Evolutionary conservation across 257 asterid genomes (phyloP).

Genomic region (Solanum sejunctum): DNA sequence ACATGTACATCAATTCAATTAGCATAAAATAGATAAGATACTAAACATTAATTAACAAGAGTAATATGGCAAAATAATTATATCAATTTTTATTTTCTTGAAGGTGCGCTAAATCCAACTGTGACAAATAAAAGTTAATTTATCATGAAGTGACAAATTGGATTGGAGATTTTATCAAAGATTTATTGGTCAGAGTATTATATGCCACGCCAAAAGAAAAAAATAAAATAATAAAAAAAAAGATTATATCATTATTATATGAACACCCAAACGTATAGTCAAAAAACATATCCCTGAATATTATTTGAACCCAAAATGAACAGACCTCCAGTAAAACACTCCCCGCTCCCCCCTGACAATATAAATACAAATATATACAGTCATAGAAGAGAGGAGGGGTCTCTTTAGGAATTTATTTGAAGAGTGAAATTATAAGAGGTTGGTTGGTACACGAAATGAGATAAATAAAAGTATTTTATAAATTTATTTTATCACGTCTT

Average conservation of each 20-base stretch:
- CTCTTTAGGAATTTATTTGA: neutral
- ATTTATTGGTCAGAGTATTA: conserved; percentile 3
- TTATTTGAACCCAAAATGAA: neutral
- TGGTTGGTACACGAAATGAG: neutral
- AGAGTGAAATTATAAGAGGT: too few species aligned
- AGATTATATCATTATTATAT: conserved; percentile 28
- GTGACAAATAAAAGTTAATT: neutral
- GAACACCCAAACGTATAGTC: conserved; percentile 1
- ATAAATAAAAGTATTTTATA: too few species aligned
- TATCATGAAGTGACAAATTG: conserved; percentile 3
- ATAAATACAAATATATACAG: conserved; percentile 53
- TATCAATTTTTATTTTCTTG: too few species aligned
- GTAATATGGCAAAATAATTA: too few species aligned
- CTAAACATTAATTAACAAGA: too few species aligned
- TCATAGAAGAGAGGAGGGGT: conserved; percentile 4
- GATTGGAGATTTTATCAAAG: neutral
- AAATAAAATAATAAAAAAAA: neutral
- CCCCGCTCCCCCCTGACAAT: conserved; percentile 15
- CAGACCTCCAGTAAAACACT: neutral
- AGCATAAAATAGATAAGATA: too few species aligned
- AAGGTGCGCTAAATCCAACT: too few species aligned
- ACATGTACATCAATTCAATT: too few species aligned
- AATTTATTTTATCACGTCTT: neutral
- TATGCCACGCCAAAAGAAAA: conserved; percentile 30
- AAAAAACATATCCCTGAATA: neutral